A percentile compares a stretch with the other conserved stretches of the same genome.
Evolutionary conservation across 768 basidiomycete genomes (phyloP).

Genomic region (Serendipita indica): DNA sequence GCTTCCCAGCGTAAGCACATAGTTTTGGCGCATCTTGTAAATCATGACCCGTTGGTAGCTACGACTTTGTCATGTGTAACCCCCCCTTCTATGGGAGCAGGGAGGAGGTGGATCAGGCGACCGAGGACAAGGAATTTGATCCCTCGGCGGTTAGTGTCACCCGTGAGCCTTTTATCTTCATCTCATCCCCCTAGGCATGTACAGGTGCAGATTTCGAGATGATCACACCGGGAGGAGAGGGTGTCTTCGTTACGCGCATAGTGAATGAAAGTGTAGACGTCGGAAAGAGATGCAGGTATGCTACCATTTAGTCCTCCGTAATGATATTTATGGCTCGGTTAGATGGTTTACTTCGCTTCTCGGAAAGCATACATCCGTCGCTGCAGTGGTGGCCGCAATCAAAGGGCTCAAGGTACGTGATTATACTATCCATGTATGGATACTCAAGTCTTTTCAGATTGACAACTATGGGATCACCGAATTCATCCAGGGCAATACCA

Average conservation of each 20-base stretch:
- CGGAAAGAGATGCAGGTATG: constrained; percentile 44
- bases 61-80: constrained; percentile 87
- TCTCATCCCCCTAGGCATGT: constrained; percentile 41
- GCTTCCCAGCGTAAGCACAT: constrained; percentile 1
- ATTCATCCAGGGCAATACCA: constrained; percentile 73
- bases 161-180: not conserved
- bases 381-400: constrained; percentile 41
- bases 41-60: constrained; percentile 22
- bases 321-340: not conserved
- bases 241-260: constrained; percentile 60
- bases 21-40: not conserved
- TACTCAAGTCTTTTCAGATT: constrained; percentile 34
- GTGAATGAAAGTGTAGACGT: constrained; percentile 51
- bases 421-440: not conserved
- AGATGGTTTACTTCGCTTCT: constrained; percentile 94
- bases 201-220: constrained; percentile 80
- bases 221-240: constrained; percentile 81
- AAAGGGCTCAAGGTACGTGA: constrained; percentile 30
- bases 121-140: constrained; percentile 43
- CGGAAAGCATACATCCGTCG: constrained; percentile 68
- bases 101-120: constrained; percentile 48
- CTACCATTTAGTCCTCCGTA: not conserved
- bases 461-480: constrained; percentile 76
- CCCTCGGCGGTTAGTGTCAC: constrained; percentile 50
- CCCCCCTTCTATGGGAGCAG: constrained; percentile 82